Percentiles rank a stretch among this genome's conserved stretches.
Evolutionary conservation across 2,329 filamentous ascomycete genomes (phyloP).

Genomic region (Parastagonospora avenae): DNA sequence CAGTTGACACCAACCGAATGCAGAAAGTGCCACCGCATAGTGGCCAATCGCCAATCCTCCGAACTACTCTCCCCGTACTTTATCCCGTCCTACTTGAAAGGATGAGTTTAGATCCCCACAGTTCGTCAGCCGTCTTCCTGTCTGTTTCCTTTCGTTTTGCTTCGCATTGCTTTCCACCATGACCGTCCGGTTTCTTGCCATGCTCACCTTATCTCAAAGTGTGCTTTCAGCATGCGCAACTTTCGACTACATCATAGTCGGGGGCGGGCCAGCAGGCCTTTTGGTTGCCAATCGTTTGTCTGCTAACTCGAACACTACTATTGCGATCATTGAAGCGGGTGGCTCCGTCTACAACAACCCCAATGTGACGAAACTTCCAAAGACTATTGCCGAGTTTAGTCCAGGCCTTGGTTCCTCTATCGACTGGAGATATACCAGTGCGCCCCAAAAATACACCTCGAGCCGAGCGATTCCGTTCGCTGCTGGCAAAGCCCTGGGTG

Average conservation of each 20-base stretch:
- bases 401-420: slow-evolving; percentile 35
- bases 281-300: slow-evolving; percentile 37
- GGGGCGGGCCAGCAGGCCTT: slow-evolving; percentile 42
- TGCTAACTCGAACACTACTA: slow-evolving; percentile 20
- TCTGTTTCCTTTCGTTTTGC: no score
- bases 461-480: slow-evolving; percentile 34
- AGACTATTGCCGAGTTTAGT: slow-evolving; percentile 25
- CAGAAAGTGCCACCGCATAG: no score
- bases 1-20: no score
- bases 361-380: slow-evolving; percentile 34
- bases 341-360: slow-evolving; percentile 35
- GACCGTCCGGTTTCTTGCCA: no score
- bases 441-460: slow-evolving; percentile 45
- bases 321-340: slow-evolving; percentile 44
- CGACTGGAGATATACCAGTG: slow-evolving; percentile 50
- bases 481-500: slow-evolving; percentile 52
- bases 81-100: no score
- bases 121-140: no score
- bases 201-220: background rate
- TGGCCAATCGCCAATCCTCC: no score
- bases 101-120: no score
- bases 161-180: no score
- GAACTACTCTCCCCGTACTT: no score
- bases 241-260: slow-evolving; percentile 43
- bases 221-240: slow-evolving; percentile 15